These are phyloP conservation scores for Triglochin maritima DNA, from an alignment of 106 monocot genomes.

Conservation along the genomic window DNA sequence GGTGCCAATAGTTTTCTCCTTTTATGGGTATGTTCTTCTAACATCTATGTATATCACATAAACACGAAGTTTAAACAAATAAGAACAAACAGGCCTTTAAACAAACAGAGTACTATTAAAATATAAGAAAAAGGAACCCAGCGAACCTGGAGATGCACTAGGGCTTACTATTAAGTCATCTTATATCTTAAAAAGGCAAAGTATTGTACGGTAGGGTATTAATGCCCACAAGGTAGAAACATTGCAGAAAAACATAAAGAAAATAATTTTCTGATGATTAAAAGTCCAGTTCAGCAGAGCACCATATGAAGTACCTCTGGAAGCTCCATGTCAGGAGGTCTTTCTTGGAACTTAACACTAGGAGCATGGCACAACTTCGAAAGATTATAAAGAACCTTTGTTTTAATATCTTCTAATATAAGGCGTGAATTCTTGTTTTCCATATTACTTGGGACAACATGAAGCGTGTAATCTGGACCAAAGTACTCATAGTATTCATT, in stretches of 20 bases:
- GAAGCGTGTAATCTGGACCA: conserved; percentile 28
- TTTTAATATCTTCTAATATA: conserved; percentile 14
- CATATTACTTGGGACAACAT: conserved; percentile 29
- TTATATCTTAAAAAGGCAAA: no score
- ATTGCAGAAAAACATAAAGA: neutral
- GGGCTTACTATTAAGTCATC: no score
- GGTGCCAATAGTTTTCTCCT: no score
- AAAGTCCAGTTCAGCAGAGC: neutral
- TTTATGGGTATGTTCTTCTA: no score
- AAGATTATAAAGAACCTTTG: conserved; percentile 20
- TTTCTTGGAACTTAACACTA: conserved; percentile 23
- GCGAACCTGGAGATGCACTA: no score
- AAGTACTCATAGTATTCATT: conserved; percentile 28
- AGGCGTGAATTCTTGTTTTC: conserved; percentile 23
- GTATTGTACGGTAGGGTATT: no score
- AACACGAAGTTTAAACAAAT: no score
- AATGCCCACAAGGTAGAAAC: no score
- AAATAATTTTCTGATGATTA: neutral
- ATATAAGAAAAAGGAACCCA: no score
- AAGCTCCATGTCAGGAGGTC: conserved; percentile 9
- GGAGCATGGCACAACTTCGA: conserved; percentile 25
- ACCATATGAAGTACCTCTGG: conserved; percentile 12
- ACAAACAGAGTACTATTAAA: no score
- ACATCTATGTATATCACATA: no score
- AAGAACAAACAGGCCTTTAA: no score